Base-by-base conservation (phyloP, 139 green algal species). In the Bryopsis sp. region DNA sequence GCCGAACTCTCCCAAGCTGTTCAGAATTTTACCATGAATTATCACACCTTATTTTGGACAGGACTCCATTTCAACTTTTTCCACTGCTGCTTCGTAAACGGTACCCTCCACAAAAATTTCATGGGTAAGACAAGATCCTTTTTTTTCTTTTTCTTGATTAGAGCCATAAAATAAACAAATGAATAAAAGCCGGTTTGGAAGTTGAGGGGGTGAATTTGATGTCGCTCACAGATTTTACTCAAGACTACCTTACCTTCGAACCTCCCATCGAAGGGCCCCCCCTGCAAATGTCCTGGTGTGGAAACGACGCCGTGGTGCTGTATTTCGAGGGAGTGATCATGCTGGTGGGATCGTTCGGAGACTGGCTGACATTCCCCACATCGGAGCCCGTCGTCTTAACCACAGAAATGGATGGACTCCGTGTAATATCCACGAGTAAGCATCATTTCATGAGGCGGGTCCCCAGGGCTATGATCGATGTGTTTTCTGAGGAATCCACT, bases 211-310 rank as follows among this genome's bases (percentile, higher is more conserved):
- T 54, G 19, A 11, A 11, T 19, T 19, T 54, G 15, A 54, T 19
- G 47, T 61, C 74, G 34, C 60, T 37, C 1, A 38, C 87, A 75
- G 86, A 93, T 77, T 86, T 94, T 32, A 74, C 58, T 22, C 76
- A 75, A 54, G 19, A 11, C 19, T 71, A 70, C 34, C 76, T 94
- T 31, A 83, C 73, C 3, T 88, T 92, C 58, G 75, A 88, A 33
- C 88, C 83, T 24, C 63, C 84, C 26, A 79, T 76, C 3, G 77
- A 84, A 0, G 50, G 61, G 0, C 68, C 68, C 6, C 86, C 89
- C 28, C 46, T 81, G 6, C 59, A 75, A n/a, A 47, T 97, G 54
- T 76, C 73, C 3, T 97, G 91, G 91, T 93, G 88, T 58, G 90
- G 89, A 4, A 77, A 71, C 26, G 88, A 96, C 64, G 83, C 72